These are phyloP conservation scores for Penicillium vulpinum DNA, from an alignment of 2,329 filamentous ascomycete genomes.

Conservation along the genomic window DNA sequence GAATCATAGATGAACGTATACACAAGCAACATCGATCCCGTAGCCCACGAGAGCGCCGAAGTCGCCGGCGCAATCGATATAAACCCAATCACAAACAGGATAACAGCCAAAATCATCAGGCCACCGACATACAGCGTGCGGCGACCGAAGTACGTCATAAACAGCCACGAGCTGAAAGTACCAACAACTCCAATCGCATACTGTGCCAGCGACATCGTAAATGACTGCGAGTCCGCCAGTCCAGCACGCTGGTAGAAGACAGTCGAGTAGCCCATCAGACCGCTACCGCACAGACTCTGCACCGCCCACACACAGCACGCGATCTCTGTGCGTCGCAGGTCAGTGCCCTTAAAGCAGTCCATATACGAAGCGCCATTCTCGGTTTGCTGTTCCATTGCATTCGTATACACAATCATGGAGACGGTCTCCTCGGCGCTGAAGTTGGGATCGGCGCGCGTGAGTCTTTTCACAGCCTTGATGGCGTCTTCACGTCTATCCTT, in stretches of 20 bases:
- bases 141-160: slow-evolving; percentile 41
- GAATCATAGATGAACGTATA: slow-evolving; percentile 57
- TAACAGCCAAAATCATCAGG: slow-evolving; percentile 16
- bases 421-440: slow-evolving; percentile 34
- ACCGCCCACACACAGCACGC: slow-evolving; percentile 38
- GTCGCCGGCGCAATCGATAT: slow-evolving; percentile 19
- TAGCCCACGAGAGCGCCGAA: slow-evolving; percentile 35
- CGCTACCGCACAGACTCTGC: slow-evolving; percentile 33
- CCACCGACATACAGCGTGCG: slow-evolving; percentile 41
- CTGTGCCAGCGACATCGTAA: slow-evolving; percentile 51
- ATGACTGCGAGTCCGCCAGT: slow-evolving; percentile 32
- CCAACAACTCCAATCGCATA: slow-evolving; percentile 61
- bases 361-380: slow-evolving; percentile 24
- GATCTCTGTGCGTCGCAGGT: slow-evolving; percentile 45
- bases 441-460: slow-evolving; percentile 27
- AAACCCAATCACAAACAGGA: slow-evolving; percentile 23
- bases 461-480: slow-evolving; percentile 27
- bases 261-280: slow-evolving; percentile 36
- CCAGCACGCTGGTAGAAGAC: slow-evolving; percentile 43
- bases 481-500: slow-evolving; percentile 39
- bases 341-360: slow-evolving; percentile 33
- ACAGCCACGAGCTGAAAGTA: slow-evolving; percentile 52
- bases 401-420: slow-evolving; percentile 43
- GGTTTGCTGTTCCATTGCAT: slow-evolving; percentile 27
- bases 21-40: slow-evolving; percentile 52